These are phyloP conservation scores for Alternaria postmessia DNA, from an alignment of 2,329 filamentous ascomycete genomes.

Conservation along the genomic window DNA sequence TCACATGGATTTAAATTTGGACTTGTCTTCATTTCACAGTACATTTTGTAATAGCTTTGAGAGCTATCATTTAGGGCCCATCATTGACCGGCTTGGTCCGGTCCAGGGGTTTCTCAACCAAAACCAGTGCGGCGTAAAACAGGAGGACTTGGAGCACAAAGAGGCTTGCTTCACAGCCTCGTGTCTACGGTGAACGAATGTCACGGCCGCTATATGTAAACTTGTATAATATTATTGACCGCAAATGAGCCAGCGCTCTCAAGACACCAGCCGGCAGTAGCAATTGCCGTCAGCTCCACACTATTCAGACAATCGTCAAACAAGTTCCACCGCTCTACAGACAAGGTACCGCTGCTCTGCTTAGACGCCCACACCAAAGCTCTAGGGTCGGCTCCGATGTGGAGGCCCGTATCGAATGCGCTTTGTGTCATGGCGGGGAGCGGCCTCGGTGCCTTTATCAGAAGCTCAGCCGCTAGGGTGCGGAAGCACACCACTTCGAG, in stretches of 20 bases:
- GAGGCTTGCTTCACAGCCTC: conserved; percentile 14
- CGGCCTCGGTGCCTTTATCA: conserved; percentile 15
- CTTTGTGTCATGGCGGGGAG: conserved; percentile 11
- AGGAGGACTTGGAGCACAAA: conserved; percentile 1
- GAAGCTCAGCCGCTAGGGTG: conserved; percentile 17
- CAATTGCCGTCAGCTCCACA: conserved; percentile 6
- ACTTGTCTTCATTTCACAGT: conserved; percentile 17
- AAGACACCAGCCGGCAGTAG: background rate
- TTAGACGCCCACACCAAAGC: conserved; percentile 6
- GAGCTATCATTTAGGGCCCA: conserved; percentile 16
- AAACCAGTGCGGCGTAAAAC: conserved; percentile 23
- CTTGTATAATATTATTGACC: conserved; percentile 29
- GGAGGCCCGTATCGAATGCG: conserved; percentile 13
- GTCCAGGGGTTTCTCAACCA: conserved; percentile 3
- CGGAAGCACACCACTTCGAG: conserved; percentile 10
- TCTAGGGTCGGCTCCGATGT: conserved; percentile 5
- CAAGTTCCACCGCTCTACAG: conserved; percentile 2
- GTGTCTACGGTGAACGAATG: conserved; percentile 18
- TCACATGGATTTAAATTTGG: conserved; percentile 2
- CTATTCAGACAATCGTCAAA: conserved; percentile 1
- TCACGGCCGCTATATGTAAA: conserved; percentile 26
- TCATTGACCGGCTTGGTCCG: conserved; percentile 6
- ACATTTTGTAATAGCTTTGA: conserved; percentile 22
- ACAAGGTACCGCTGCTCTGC: conserved; percentile 3
- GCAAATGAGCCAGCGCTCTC: conserved; percentile 13